Percentiles rank a stretch among this genome's conserved stretches.
phyloP scores from a whole-genome alignment of 1,284 basidiomycete species.

The Gomphus sp. region DNA sequence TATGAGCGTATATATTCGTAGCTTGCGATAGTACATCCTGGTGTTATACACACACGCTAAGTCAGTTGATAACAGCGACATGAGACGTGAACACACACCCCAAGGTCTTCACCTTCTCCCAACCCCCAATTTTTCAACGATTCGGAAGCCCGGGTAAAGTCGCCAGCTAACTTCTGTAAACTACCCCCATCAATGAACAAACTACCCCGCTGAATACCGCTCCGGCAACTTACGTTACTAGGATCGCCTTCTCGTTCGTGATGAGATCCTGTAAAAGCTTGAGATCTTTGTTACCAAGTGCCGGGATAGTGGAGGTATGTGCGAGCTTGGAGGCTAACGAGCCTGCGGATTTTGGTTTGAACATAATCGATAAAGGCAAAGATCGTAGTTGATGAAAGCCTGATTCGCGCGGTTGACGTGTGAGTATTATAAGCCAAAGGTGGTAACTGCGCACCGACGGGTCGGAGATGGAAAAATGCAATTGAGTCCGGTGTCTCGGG shows the following conservation, averaged over 20 bases:
- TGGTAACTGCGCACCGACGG: too few species aligned
- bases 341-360: conserved; percentile 42
- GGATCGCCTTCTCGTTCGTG: conserved; percentile 76
- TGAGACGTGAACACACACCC: conserved; percentile 35
- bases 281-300: conserved; percentile 77
- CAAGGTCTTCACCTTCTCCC: conserved; percentile 83
- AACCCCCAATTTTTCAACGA: conserved; percentile 71
- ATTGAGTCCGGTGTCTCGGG: too few species aligned
- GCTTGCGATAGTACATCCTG: conserved; percentile 76
- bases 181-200: conserved; percentile 25
- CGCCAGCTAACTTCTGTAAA: conserved; percentile 53
- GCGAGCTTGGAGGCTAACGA: conserved; percentile 60
- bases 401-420: too few species aligned
- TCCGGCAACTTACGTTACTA: conserved; percentile 49
- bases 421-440: too few species aligned
- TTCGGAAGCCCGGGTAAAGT: conserved; percentile 67
- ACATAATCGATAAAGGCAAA: conserved; percentile 34
- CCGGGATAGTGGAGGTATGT: conserved; percentile 74
- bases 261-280: conserved; percentile 83
- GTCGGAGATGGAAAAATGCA: too few species aligned
- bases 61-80: neutral
- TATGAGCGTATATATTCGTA: conserved; percentile 60
- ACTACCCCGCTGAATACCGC: conserved; percentile 1
- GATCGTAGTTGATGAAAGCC: neutral
- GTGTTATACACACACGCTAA: neutral